Conservation (phyloP, 2,329 filamentous ascomycete species). For the Aspergillus quadricinctus region DNA sequence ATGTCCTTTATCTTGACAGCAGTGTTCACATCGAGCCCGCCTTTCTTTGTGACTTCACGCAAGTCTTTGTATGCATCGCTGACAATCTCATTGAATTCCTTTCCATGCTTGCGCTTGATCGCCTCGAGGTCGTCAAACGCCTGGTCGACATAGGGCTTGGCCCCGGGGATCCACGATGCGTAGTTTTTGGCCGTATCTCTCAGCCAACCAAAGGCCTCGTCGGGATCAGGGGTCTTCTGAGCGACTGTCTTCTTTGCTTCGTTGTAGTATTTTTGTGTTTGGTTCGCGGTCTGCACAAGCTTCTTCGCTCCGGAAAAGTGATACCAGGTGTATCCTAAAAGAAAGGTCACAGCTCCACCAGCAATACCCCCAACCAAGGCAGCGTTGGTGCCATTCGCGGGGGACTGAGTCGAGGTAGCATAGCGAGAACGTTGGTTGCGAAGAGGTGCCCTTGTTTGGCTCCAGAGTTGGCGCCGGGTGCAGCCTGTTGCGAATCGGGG, state of each 20-base stretch:
- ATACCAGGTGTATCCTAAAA: conserved; percentile 51
- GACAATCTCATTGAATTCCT: conserved; percentile 67
- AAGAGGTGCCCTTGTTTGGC: conserved; percentile 1
- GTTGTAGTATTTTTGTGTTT: conserved; percentile 59
- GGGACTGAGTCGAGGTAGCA: conserved; percentile 22
- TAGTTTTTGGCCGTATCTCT: conserved; percentile 65
- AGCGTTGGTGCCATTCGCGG: conserved; percentile 19
- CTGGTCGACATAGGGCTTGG: conserved; percentile 61
- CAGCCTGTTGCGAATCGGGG: conserved; percentile 4
- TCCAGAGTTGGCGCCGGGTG: conserved; percentile 5
- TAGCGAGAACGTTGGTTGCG: conserved; percentile 21
- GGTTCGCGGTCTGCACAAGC: conserved; percentile 47
- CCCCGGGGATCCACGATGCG: conserved; percentile 67
- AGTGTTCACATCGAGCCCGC: conserved; percentile 60
- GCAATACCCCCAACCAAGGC: conserved; percentile 46
- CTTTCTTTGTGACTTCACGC: conserved; percentile 54
- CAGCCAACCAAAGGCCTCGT: conserved; percentile 63
- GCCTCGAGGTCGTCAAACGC: conserved; percentile 68
- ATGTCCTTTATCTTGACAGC: conserved; percentile 59
- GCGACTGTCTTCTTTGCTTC: conserved; percentile 58
- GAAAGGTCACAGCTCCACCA: conserved; percentile 47
- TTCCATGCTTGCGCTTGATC: conserved; percentile 61
- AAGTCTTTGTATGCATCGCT: conserved; percentile 64
- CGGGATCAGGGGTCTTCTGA: conserved; percentile 59
- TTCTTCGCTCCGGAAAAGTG: conserved; percentile 49